These are phyloP conservation scores for Venturiaceae sp. DNA, from an alignment of 2,329 filamentous ascomycete genomes.

Conservation along the genomic window DNA sequence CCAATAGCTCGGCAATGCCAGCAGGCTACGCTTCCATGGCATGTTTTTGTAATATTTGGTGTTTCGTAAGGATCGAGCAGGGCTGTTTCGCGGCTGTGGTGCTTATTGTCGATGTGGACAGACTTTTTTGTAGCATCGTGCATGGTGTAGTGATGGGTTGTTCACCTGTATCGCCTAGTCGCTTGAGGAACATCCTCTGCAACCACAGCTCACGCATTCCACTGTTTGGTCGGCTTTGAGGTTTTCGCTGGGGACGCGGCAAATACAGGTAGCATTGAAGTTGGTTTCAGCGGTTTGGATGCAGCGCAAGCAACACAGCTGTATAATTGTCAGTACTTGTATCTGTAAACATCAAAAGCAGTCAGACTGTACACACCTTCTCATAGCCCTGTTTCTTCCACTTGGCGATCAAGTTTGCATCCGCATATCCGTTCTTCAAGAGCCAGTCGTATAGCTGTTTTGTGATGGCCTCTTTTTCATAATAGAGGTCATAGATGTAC, in stretches of 20 bases:
- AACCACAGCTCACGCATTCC: constrained; percentile 92
- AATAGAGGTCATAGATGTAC: constrained; percentile 97
- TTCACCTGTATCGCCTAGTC: constrained; percentile 57
- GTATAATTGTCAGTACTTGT: constrained; percentile 5
- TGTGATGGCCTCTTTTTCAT: constrained; percentile 92
- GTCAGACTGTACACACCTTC: constrained; percentile 51
- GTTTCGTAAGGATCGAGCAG: too few species aligned
- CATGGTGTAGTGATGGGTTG: too few species aligned
- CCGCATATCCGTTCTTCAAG: constrained; percentile 92
- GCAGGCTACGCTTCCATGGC: too few species aligned
- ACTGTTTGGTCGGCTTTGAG: constrained; percentile 85
- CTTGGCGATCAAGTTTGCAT: constrained; percentile 92
- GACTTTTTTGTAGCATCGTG: too few species aligned
- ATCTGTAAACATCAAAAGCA: not conserved
- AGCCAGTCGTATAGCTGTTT: constrained; percentile 91
- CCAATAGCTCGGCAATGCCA: too few species aligned
- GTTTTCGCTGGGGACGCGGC: constrained; percentile 80
- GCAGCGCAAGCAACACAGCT: constrained; percentile 90
- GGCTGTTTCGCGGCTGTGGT: too few species aligned
- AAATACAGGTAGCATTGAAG: constrained; percentile 96
- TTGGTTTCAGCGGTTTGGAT: constrained; percentile 99
- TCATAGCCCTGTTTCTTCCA: constrained; percentile 99
- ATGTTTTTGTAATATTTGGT: too few species aligned
- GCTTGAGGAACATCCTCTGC: constrained; percentile 77
- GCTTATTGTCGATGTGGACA: too few species aligned